Conservation (phyloP, 2,329 filamentous ascomycete genomes). For the Curvularia verruculosa region DNA sequence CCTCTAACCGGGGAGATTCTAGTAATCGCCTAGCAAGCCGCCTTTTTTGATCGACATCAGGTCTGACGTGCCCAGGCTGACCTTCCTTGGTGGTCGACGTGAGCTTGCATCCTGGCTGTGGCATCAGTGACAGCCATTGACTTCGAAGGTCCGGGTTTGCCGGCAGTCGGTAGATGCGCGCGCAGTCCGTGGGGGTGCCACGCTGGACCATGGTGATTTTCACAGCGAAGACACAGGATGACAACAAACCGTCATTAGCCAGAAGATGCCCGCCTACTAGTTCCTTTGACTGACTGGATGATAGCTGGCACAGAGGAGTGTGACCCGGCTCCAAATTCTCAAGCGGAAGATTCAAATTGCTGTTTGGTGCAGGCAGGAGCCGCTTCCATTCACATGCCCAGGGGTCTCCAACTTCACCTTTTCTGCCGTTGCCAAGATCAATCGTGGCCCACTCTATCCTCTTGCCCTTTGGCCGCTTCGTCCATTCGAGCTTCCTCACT, state of each 20-base stretch:
- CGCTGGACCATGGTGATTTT: slow-evolving; percentile 70
- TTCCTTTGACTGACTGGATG: slow-evolving; percentile 38
- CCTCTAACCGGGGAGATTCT: slow-evolving; percentile 14
- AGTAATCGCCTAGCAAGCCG: slow-evolving; percentile 38
- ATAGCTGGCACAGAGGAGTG: slow-evolving; percentile 35
- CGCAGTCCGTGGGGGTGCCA: slow-evolving; percentile 73
- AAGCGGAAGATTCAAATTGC: slow-evolving; percentile 1
- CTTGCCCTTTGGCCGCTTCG: slow-evolving; percentile 80
- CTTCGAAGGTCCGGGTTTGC: slow-evolving; percentile 61
- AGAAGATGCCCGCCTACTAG: slow-evolving; percentile 15
- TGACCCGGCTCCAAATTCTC: slow-evolving; percentile 11
- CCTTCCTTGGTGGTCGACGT: slow-evolving; percentile 22
- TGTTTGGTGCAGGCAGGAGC: slow-evolving; percentile 55
- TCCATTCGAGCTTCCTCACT: slow-evolving; percentile 70
- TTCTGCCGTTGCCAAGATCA: slow-evolving; percentile 73
- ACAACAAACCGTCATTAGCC: slow-evolving; percentile 2
- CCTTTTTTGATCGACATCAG: slow-evolving; percentile 24
- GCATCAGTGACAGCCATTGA: slow-evolving; percentile 72
- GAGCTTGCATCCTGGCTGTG: slow-evolving; percentile 34
- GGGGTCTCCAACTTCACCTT: slow-evolving; percentile 81
- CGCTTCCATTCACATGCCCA: slow-evolving; percentile 84
- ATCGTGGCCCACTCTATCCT: slow-evolving; percentile 76
- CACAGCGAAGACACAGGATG: slow-evolving; percentile 61
- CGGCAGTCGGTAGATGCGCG: slow-evolving; percentile 88
- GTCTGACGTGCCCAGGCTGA: slow-evolving; percentile 23